Evolutionary conservation across 306 rosid species (phyloP), one percentile per base, ranked within the genome.

Genomic region (Trifolium fragiferum): DNA sequence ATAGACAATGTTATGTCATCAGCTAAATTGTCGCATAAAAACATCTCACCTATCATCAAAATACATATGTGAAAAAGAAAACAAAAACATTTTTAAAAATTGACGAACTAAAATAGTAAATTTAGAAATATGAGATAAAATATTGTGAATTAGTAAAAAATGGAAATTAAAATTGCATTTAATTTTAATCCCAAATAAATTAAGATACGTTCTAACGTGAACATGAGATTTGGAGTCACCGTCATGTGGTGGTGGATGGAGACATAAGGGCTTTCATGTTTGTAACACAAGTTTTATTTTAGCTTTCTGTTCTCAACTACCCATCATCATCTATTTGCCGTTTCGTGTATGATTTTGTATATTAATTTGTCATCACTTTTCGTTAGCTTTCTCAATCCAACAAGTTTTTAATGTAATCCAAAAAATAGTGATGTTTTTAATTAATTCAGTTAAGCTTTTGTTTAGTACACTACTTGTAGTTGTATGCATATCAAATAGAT

Each of bases 211-310:
- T 50, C 20, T 32, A 46, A 66, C 70, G 60, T 73, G 66, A 69
- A 21, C 13, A 38, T 50, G 68, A 67, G 82, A 76, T 78, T 63
- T 67, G 78, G 77, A 53, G 83, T 81, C 82, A 25, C 50, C 13
- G 37, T 87, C 93, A 83, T 86, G 86, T 80, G 90, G 88, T 11
- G 68, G 82, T 50, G 66, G 85, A 66, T 81, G 82, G 81, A 49
- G 83, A 72, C 81, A 38, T 41, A 66, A 58, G 58, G 70, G 12
- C 6, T 0, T 66, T 41, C 54, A 66, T 41, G 71, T 66, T 66
- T 66, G 55, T 8, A 66, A 66, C 37, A 20, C 71, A 66, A 71
- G 78, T 81, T 54, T 54, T 41, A 21, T 81, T 54, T 54, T 41
- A 21, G n/a, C 12, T 20, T 80, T 14, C 40, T 49, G 2, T 46